Percentiles rank a stretch among this genome's conserved stretches.
Evolutionary conservation across 2,329 filamentous ascomycete species (phyloP).

Genomic region (Plenodomus biglobosus): DNA sequence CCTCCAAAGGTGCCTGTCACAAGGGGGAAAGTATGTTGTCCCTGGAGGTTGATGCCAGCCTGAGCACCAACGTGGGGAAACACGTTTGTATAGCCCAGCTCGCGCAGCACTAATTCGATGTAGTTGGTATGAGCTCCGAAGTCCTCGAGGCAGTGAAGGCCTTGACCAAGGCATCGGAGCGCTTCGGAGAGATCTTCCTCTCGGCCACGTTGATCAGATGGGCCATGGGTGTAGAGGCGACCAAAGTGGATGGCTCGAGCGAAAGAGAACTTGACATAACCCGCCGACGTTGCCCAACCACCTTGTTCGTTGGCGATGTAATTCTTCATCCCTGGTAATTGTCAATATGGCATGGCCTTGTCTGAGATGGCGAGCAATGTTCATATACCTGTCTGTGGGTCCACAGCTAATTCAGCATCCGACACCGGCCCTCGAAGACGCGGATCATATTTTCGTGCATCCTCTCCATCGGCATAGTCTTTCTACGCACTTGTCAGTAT

Average conservation of each 20-base stretch:
- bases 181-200: constrained; percentile 54
- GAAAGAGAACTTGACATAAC: constrained; percentile 65
- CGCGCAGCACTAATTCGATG: constrained; percentile 54
- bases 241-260: constrained; percentile 53
- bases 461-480: constrained; percentile 63
- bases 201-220: constrained; percentile 43
- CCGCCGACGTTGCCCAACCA: constrained; percentile 85
- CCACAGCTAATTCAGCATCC: constrained; percentile 50
- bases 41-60: constrained; percentile 49
- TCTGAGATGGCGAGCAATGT: background rate
- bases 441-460: constrained; percentile 79
- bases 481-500: constrained; percentile 17
- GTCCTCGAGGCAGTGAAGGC: constrained; percentile 57
- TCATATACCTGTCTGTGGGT: constrained; percentile 42
- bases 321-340: constrained; percentile 75
- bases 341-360: background rate
- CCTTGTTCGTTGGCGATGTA: constrained; percentile 93
- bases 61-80: constrained; percentile 55
- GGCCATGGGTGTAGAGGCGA: constrained; percentile 50
- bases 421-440: constrained; percentile 77
- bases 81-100: constrained; percentile 55
- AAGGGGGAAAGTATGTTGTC: constrained; percentile 54
- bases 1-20: constrained; percentile 59
- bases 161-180: constrained; percentile 55
- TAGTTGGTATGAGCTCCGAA: constrained; percentile 60